A percentile compares a stretch with the other conserved stretches of the same genome.
These are phyloP conservation scores for Beauveria asiatica DNA, from an alignment of 2,329 filamentous ascomycete species.

Conservation along the genomic window DNA sequence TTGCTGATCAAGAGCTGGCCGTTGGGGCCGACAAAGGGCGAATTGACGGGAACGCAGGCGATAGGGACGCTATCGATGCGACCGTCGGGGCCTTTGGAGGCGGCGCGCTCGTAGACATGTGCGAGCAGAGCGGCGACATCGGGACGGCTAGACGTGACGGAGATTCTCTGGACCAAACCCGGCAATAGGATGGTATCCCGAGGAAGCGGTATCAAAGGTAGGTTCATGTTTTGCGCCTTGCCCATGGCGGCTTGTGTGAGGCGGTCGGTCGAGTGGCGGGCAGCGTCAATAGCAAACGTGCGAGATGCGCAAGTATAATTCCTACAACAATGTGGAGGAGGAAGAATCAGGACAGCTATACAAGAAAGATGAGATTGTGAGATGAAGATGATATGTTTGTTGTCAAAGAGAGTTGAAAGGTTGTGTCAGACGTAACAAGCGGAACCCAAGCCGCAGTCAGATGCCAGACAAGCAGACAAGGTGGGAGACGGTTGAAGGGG, in stretches of 20 bases:
- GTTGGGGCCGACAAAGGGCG: conserved; percentile 62
- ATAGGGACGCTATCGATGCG: conserved; percentile 64
- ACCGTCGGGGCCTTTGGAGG: conserved; percentile 56
- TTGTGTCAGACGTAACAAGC: conserved; percentile 4
- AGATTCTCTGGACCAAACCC: conserved; percentile 75
- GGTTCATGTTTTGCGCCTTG: conserved; percentile 33
- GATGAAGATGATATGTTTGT: neutral
- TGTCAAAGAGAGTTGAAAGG: neutral
- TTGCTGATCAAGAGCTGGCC: conserved; percentile 69
- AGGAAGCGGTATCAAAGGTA: conserved; percentile 77
- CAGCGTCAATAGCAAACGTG: conserved; percentile 1
- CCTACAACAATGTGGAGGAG: neutral
- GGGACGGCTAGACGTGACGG: conserved; percentile 67
- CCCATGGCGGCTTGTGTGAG: conserved; percentile 24
- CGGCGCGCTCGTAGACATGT: conserved; percentile 69
- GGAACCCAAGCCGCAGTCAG: neutral
- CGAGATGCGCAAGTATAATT: neutral
- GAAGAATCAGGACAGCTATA: too few relatives aligned
- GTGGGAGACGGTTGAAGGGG: neutral
- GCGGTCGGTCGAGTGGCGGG: neutral
- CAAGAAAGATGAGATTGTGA: neutral
- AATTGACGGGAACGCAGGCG: conserved; percentile 78
- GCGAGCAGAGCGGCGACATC: conserved; percentile 86
- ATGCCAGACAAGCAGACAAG: neutral
- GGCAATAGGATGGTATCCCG: conserved; percentile 77